phyloP scores from a whole-genome alignment of 305 asterid species.

The Fraxinus sp. region DNA sequence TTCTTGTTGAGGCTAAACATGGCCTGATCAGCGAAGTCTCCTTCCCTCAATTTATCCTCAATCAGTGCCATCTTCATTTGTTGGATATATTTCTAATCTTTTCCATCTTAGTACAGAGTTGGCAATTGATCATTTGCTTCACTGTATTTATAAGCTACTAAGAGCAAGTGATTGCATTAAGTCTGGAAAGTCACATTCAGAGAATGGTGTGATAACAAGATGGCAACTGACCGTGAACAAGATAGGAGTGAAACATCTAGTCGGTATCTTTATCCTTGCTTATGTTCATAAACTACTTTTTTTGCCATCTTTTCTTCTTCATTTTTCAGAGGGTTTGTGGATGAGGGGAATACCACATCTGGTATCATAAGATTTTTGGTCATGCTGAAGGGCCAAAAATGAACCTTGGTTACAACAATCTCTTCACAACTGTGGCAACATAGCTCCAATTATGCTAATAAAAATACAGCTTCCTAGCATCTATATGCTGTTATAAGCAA shows the following conservation, averaged over 20 bases:
- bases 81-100: too few species aligned
- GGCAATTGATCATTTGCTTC: slow-evolving; percentile 60
- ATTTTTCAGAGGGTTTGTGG: neutral
- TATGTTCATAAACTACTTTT: slow-evolving; percentile 5
- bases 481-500: neutral
- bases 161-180: slow-evolving; percentile 27
- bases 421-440: neutral
- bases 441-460: neutral
- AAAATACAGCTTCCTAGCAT: neutral
- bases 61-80: too few species aligned
- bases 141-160: slow-evolving; percentile 49
- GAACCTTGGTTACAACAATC: neutral
- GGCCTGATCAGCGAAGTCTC: too few species aligned
- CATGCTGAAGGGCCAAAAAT: neutral
- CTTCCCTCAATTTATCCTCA: too few species aligned
- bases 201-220: slow-evolving; percentile 11
- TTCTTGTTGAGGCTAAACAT: too few species aligned
- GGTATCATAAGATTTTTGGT: neutral
- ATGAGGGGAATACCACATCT: slow-evolving; percentile 4
- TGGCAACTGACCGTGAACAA: slow-evolving; percentile 21
- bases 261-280: slow-evolving; percentile 20
- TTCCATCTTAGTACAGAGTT: too few species aligned
- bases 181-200: slow-evolving; percentile 31
- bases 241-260: slow-evolving; percentile 32
- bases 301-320: neutral